Evolutionary conservation across 2,329 filamentous ascomycete species (phyloP).

Genomic region (Colletotrichum sp.): DNA sequence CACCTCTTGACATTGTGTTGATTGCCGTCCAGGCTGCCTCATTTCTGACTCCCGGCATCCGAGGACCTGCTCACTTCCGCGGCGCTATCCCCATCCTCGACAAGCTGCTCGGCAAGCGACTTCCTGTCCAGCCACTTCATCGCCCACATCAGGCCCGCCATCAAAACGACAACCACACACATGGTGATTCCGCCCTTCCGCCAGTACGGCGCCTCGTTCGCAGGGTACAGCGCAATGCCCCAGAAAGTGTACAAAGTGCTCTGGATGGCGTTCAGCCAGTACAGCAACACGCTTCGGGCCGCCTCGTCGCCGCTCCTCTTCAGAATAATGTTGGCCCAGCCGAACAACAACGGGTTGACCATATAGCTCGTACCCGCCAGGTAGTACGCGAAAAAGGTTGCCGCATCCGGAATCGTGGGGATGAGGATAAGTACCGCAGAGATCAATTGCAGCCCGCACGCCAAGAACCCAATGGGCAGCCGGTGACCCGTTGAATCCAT

Average conservation of each 20-base stretch:
- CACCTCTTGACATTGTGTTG: neutral
- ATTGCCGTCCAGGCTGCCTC: neutral
- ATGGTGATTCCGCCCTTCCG: constrained; percentile 31
- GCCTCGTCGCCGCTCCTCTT: constrained; percentile 38
- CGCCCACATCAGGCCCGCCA: neutral
- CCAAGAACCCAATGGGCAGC: constrained; percentile 38
- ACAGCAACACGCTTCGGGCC: constrained; percentile 40
- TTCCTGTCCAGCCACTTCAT: constrained; percentile 1
- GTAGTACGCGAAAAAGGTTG: constrained; percentile 41
- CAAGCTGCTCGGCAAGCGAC: neutral
- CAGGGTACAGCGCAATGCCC: constrained; percentile 47
- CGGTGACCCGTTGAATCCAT: constrained; percentile 36
- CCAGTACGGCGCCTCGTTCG: constrained; percentile 47
- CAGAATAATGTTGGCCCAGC: constrained; percentile 23
- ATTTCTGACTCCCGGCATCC: neutral
- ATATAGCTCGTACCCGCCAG: constrained; percentile 42
- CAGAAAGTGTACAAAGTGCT: constrained; percentile 48
- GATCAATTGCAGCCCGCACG: constrained; percentile 34
- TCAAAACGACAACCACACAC: neutral
- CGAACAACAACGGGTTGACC: constrained; percentile 41
- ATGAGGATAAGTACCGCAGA: constrained; percentile 36
- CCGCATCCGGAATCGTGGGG: constrained; percentile 32
- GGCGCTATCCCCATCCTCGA: neutral
- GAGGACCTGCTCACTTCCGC: neutral
- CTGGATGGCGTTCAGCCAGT: constrained; percentile 43